Evolutionary conservation across 176 grass and related monocot species (phyloP).

Genomic region (Eragrostis curvula): DNA sequence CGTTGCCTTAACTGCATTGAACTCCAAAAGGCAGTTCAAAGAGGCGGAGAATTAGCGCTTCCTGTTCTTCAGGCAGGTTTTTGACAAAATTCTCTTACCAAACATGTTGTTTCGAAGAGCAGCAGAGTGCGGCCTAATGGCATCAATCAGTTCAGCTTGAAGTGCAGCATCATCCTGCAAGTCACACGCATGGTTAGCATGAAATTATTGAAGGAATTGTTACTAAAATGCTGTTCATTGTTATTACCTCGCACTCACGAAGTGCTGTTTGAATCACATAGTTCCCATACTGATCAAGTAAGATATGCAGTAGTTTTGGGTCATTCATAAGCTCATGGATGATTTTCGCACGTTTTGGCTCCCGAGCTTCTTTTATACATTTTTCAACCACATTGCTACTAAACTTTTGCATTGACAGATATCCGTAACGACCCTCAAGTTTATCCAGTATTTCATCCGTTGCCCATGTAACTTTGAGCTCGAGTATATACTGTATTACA

Average conservation of each 20-base stretch:
- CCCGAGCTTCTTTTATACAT: conserved; percentile 51
- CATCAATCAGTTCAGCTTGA: conserved; percentile 39
- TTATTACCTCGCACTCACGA: conserved; percentile 49
- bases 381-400: conserved; percentile 85
- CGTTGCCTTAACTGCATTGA: background rate
- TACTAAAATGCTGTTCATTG: background rate
- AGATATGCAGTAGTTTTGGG: conserved; percentile 50
- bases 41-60: background rate
- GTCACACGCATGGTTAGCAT: background rate
- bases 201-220: background rate
- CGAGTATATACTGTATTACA: conserved; percentile 73
- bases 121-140: conserved; percentile 43
- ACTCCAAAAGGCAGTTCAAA: background rate
- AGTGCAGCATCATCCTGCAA: conserved; percentile 44
- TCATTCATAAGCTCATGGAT: conserved; percentile 62
- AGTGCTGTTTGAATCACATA: conserved; percentile 81
- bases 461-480: conserved; percentile 47
- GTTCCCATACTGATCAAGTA: conserved; percentile 63
- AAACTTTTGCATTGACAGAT: conserved; percentile 73
- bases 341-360: conserved; percentile 39
- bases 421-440: conserved; percentile 42
- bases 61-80: conserved; percentile 55
- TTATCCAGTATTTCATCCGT: conserved; percentile 58
- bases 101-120: conserved; percentile 57
- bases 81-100: conserved; percentile 66